A percentile compares a stretch with the other conserved stretches of the same genome.
Evolutionary conservation across 1,139 yeast genomes (phyloP).

Genomic region (Geotrichum cucujoidarum): DNA sequence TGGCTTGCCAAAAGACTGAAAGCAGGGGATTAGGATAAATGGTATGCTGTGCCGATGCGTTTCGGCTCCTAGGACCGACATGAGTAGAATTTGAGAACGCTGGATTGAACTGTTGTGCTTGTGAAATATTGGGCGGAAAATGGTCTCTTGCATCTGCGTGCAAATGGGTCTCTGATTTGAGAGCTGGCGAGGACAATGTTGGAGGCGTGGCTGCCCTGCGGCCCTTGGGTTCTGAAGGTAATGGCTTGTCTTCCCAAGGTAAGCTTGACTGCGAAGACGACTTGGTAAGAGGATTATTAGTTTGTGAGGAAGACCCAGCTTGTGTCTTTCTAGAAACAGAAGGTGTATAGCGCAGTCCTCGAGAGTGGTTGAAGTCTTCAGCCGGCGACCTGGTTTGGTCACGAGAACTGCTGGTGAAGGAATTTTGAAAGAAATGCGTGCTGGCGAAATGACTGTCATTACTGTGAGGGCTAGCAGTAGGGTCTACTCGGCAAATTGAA

Average conservation of each 20-base stretch:
- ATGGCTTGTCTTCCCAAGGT: neutral
- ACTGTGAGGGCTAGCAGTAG: slow-evolving; percentile 11
- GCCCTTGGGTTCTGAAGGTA: slow-evolving; percentile 1
- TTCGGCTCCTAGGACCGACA: slow-evolving; percentile 18
- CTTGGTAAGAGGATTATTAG: no score
- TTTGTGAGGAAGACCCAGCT: no score
- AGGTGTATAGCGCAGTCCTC: no score
- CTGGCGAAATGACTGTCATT: slow-evolving; percentile 6
- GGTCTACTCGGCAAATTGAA: slow-evolving; percentile 5
- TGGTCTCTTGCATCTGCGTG: no score
- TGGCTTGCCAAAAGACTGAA: slow-evolving; percentile 31
- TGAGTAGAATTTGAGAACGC: slow-evolving; percentile 19
- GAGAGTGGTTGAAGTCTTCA: no score
- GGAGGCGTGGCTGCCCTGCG: no score
- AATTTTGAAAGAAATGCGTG: slow-evolving; percentile 10
- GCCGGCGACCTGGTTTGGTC: no score
- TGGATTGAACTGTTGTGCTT: no score
- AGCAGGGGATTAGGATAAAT: slow-evolving; percentile 20
- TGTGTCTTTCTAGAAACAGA: no score
- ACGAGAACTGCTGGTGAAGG: slow-evolving; percentile 1
- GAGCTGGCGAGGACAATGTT: neutral
- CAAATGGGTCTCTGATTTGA: neutral
- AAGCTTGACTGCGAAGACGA: neutral
- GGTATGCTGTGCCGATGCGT: slow-evolving; percentile 22
- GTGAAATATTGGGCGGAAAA: no score